phyloP scores from a whole-genome alignment of 2,329 filamentous ascomycete genomes.

The Cladosporium colombiae region DNA sequence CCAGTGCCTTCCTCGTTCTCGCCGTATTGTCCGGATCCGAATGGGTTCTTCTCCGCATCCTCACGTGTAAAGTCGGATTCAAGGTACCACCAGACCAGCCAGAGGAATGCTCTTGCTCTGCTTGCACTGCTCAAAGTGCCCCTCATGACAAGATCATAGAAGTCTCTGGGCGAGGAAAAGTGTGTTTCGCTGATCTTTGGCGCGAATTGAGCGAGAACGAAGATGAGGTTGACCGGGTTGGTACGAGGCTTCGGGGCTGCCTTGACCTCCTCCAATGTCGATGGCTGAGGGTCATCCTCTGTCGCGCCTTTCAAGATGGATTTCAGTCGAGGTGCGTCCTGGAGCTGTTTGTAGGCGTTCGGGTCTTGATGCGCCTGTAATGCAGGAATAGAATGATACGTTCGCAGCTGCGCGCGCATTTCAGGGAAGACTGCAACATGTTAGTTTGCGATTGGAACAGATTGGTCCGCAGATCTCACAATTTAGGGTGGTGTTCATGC shows the following conservation, averaged over 20 bases:
- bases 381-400: constrained; percentile 96
- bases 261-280: constrained; percentile 80
- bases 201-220: constrained; percentile 86
- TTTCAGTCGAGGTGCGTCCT: constrained; percentile 93
- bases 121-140: constrained; percentile 78
- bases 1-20: constrained; percentile 42
- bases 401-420: constrained; percentile 96
- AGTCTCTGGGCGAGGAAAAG: constrained; percentile 81
- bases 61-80: constrained; percentile 93
- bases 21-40: constrained; percentile 62
- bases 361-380: constrained; percentile 93
- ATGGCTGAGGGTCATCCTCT: constrained; percentile 84
- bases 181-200: constrained; percentile 91
- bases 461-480: constrained; percentile 59
- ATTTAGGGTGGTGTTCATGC: constrained; percentile 98
- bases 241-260: constrained; percentile 69
- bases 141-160: constrained; percentile 96
- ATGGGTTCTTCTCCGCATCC: constrained; percentile 86
- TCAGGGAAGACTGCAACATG: constrained; percentile 81
- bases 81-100: constrained; percentile 99
- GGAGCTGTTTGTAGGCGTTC: constrained; percentile 95
- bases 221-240: constrained; percentile 96
- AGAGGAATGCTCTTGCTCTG: constrained; percentile 84
- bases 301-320: constrained; percentile 96
- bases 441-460: constrained; percentile 21